Base-by-base conservation (phyloP, 257 asterid genomes). In the Solanum acaule region DNA sequence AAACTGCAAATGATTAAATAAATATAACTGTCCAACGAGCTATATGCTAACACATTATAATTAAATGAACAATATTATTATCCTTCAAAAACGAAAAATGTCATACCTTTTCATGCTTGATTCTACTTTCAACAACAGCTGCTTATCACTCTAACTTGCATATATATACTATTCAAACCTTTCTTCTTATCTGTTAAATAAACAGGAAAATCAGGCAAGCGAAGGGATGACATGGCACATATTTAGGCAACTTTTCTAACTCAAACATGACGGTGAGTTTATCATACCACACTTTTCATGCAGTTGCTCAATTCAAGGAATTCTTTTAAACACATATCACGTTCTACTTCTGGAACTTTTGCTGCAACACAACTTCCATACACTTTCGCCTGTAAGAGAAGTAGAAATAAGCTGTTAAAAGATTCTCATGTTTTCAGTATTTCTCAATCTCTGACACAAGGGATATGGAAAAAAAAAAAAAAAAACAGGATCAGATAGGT, bases 341-440 rank as follows among this genome's bases (percentile, higher is more conserved):
- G 93, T 89, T 97, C 98, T 68, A 97, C 93, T 92, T 91, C 93
- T 88, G 98, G 98, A 90, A 95, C 93, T 90, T 93, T 96, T 87
- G 95, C 89, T 23, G 98, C 94, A 90, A 96, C 96, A 92, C 99
- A 97, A 85, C 90, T 92, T 61, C 98, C 98, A 25, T 96, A 97
- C 63, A 90, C 94, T 92, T 95, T 96, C 76, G 96, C 98, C 99
- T 97, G 88, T 44, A 70, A 70, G 35, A 86, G 46, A 25, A 42
- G 34, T 8, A 70, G 42, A 16, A 49, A 86, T 18, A 44, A 86
- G 52, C 14, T 71, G 72, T 77, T 33, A 77, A 79, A 78, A 49
- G 27, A 82, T 29, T 40, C 34, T 13, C 33, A 44, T 31, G 29
- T 49, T 63, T 76, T 34, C 49, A 22, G 79, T 42, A 63, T 25